Evolutionary conservation across 78 protist genomes (phyloP), one percentile per base, ranked within the genome.

Genomic region (Creolimax fragrantissima): DNA sequence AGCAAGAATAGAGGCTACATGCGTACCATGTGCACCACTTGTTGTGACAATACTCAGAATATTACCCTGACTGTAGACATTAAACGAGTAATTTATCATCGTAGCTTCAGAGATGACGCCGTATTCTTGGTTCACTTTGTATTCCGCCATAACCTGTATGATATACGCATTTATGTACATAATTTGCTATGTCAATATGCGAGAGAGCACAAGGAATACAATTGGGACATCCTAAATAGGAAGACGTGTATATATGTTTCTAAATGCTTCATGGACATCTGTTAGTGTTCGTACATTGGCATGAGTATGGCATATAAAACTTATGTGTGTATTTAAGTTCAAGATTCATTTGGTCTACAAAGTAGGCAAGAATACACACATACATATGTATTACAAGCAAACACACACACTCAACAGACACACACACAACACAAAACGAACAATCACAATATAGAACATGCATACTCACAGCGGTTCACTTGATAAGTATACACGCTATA

Each of bases 21-120:
- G 96, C 5, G 97, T 96, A 37, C 96, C 97, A 74, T 96, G 97
- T 3, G 96, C 32, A 42, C 89, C 86, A 3, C 92, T 24, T 85
- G 85, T 89, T 58, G 35, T 35, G 45, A 89, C 94, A 44, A 95
- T 81, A 43, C 93, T 45, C 41, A 95, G 93, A 3, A 17, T 4
- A 2, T 44, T 35, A 43, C 97, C 97, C 39, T 92, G 96, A 5
- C 89, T 93, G 89, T 74, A 93, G 5, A 95, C 86, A 85, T 93
- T 92, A 41, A 95, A 42, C 2, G 85, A 11, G 91, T 84, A 94
- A 41, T 43, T 90, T 74, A 94, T 37, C 88, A 88, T 2, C 58
- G 43, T 67, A 17, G 5, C 89, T 7, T 35, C 89, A 7, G 45
- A 39, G 17, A 94, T 43, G 32, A 41, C 24, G n/a, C 42, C 90